Conservation (phyloP, 805 yeast species). For the Zygosaccharomyces pseudorouxii region DNA sequence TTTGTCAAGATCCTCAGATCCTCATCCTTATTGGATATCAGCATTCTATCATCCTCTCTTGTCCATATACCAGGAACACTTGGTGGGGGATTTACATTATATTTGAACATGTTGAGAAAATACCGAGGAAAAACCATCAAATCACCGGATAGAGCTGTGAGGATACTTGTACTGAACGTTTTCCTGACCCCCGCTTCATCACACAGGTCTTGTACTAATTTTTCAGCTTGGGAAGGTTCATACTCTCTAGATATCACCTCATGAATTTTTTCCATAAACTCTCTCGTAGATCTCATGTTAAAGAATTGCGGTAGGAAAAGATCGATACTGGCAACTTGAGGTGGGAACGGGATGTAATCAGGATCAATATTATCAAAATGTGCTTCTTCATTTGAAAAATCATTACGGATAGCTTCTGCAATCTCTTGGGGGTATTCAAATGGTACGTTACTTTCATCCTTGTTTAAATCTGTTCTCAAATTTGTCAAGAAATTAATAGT, state of each 20-base stretch:
- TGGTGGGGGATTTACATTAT: conserved; percentile 41
- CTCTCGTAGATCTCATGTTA: conserved; percentile 25
- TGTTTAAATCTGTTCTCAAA: conserved; percentile 27
- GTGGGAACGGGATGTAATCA: conserved; percentile 34
- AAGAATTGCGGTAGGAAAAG: conserved; percentile 34
- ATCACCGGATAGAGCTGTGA: conserved; percentile 44
- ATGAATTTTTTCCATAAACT: conserved; percentile 35
- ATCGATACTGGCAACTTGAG: conserved; percentile 30
- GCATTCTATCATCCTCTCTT: conserved; percentile 39
- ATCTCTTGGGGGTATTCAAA: conserved; percentile 35
- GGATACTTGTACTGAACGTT: conserved; percentile 40
- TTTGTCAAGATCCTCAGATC: conserved; percentile 34
- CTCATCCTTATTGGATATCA: conserved; percentile 35
- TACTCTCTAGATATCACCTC: conserved; percentile 41
- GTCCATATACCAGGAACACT: conserved; percentile 46
- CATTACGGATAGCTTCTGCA: conserved; percentile 34
- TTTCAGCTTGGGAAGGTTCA: conserved; percentile 42
- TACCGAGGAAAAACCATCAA: conserved; percentile 40
- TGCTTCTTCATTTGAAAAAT: conserved; percentile 30
- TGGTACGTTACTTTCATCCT: conserved; percentile 24
- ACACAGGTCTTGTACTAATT: conserved; percentile 38
- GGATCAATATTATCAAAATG: conserved; percentile 29
- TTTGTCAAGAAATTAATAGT: conserved; percentile 36
- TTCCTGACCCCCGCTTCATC: conserved; percentile 42
- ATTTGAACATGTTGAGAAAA: conserved; percentile 38